Percentiles rank a stretch among this genome's conserved stretches.
Conservation (phyloP, 345 rosid genomes). For the Xanthoceras sorbifolium region DNA sequence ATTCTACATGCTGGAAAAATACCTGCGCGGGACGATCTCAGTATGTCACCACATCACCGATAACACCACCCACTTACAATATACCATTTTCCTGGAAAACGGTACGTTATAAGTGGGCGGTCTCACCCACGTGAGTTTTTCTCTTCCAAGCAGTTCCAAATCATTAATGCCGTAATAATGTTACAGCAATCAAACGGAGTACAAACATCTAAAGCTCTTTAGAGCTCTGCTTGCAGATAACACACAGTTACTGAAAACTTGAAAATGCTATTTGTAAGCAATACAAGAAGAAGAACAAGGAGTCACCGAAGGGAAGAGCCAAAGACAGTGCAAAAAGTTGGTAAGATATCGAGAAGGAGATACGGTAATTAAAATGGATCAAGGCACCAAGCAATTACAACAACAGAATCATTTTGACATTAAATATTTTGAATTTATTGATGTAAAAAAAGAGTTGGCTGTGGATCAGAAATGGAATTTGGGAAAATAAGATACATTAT, state of each 20-base stretch:
- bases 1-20: too few relatives aligned
- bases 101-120: too few relatives aligned
- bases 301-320: neutral
- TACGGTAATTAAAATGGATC: conserved; percentile 1
- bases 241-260: neutral
- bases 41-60: too few relatives aligned
- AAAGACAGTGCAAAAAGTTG: neutral
- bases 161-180: neutral
- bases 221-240: neutral
- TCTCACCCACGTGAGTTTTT: too few relatives aligned
- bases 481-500: conserved; percentile 18
- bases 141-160: neutral
- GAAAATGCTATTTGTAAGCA: too few relatives aligned
- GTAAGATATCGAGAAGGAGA: too few relatives aligned
- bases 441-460: conserved; percentile 14
- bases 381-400: too few relatives aligned
- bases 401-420: neutral
- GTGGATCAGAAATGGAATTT: conserved; percentile 22
- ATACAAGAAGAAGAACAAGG: too few relatives aligned
- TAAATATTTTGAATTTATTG: conserved; percentile 17
- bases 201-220: neutral
- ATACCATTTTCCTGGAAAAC: too few relatives aligned
- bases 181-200: neutral
- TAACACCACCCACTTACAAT: too few relatives aligned
- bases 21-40: too few relatives aligned